A percentile compares a stretch with the other conserved stretches of the same genome.
These are phyloP conservation scores for Eucalyptus cloeziana DNA, from an alignment of 345 rosid genomes.

Conservation along the genomic window DNA sequence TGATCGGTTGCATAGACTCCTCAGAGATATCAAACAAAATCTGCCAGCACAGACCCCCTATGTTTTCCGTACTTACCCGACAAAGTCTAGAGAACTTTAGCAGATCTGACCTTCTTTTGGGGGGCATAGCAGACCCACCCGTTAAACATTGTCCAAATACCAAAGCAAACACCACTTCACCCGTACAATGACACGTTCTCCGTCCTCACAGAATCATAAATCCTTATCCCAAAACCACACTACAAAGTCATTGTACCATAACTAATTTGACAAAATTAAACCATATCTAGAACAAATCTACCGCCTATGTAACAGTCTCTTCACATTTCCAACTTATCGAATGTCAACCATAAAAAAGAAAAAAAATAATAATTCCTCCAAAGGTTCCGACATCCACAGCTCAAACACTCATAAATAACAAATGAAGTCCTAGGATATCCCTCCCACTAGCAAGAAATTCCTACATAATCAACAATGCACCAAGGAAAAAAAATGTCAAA, in stretches of 20 bases:
- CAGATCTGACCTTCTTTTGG: neutral
- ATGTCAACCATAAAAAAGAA: neutral
- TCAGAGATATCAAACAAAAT: neutral
- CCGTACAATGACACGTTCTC: neutral
- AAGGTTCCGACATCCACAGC: neutral
- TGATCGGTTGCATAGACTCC: neutral
- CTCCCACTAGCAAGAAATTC: neutral
- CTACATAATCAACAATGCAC: neutral
- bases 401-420: neutral
- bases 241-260: neutral
- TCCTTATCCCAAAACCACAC: neutral
- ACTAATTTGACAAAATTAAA: neutral
- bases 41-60: neutral
- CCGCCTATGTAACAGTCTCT: neutral
- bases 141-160: neutral
- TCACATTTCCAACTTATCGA: neutral
- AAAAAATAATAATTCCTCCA: neutral
- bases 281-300: neutral
- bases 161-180: neutral
- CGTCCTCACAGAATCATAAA: neutral
- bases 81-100: neutral
- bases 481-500: neutral
- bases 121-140: neutral
- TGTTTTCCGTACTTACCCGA: neutral
- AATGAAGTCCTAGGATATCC: neutral